phyloP scores from a whole-genome alignment of 31 red algal species.

The Porphyra umbilicalis region DNA sequence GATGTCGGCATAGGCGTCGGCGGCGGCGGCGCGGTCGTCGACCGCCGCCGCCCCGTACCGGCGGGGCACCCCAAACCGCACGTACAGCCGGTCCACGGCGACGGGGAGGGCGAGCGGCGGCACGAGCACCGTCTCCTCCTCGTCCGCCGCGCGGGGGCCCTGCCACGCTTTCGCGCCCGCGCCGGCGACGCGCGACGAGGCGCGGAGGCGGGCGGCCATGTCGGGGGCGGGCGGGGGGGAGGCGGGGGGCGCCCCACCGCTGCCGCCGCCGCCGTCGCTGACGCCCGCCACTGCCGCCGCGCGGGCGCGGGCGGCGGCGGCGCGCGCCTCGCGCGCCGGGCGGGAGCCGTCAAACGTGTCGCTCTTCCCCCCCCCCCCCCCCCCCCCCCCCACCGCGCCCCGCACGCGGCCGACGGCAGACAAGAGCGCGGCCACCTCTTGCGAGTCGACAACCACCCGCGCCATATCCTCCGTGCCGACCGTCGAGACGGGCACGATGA shows the following conservation, averaged over 20 bases:
- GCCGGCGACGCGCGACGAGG: constrained; percentile 9
- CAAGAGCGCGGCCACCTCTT: constrained; percentile 15
- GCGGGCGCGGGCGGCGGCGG: no score
- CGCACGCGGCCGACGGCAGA: background rate
- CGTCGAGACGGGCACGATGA: constrained; percentile 76
- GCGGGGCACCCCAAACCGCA: constrained; percentile 54
- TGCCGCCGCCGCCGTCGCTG: no score
- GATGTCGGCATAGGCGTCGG: constrained; percentile 20
- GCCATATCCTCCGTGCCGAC: constrained; percentile 78
- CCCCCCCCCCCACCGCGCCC: no score
- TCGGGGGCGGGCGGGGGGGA: background rate
- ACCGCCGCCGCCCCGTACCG: constrained; percentile 25
- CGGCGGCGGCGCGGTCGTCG: constrained; percentile 17
- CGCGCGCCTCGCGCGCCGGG: no score
- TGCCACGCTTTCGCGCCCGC: constrained; percentile 12
- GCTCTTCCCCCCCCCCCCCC: no score
- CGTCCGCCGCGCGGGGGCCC: constrained; percentile 1
- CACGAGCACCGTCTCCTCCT: constrained; percentile 6
- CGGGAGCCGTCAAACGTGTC: no score
- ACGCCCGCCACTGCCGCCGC: no score
- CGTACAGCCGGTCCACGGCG: constrained; percentile 33
- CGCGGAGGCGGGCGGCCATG: background rate
- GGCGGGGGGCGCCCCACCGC: background rate
- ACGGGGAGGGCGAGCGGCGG: constrained; percentile 20
- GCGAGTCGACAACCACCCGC: constrained; percentile 34